Evolutionary conservation across 352 stramenopile species (phyloP).

Genomic region (Phytophthora fragariae): DNA sequence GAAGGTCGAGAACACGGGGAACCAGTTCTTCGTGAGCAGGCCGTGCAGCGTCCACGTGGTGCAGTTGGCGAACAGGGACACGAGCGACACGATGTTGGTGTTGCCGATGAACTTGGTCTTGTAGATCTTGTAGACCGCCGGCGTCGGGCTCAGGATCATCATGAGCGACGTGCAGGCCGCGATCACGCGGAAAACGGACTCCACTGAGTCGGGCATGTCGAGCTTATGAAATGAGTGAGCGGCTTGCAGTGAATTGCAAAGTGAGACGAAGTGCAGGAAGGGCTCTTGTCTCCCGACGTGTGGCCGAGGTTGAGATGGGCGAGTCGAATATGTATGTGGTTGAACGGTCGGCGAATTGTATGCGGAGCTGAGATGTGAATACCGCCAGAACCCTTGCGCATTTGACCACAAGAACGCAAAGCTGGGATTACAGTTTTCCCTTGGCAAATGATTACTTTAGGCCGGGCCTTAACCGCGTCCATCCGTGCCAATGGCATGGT

Average conservation of each 20-base stretch:
- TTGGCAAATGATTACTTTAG: no score
- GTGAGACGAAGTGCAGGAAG: constrained; percentile 25
- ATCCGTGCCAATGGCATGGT: no score
- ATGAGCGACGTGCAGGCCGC: constrained; percentile 48
- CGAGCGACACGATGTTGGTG: constrained; percentile 53
- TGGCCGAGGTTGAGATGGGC: constrained; percentile 19
- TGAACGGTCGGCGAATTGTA: constrained; percentile 20
- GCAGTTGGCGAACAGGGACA: constrained; percentile 53
- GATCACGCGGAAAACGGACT: constrained; percentile 46
- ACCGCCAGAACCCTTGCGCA: constrained; percentile 20
- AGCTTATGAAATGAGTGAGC: neutral
- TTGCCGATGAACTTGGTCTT: constrained; percentile 50
- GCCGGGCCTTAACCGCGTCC: no score
- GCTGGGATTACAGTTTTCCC: no score
- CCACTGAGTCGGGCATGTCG: constrained; percentile 35
- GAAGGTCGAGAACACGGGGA: constrained; percentile 50
- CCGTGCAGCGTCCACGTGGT: constrained; percentile 56
- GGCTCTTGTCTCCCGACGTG: constrained; percentile 7
- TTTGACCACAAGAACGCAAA: constrained; percentile 28
- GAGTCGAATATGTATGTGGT: constrained; percentile 21
- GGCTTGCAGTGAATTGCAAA: constrained; percentile 4
- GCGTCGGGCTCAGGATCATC: constrained; percentile 55
- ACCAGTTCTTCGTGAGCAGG: constrained; percentile 50
- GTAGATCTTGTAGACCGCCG: constrained; percentile 50
- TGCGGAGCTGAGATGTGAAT: neutral